phyloP scores from a whole-genome alignment of 2,329 filamentous ascomycete genomes.

The Fusarium sp. region DNA sequence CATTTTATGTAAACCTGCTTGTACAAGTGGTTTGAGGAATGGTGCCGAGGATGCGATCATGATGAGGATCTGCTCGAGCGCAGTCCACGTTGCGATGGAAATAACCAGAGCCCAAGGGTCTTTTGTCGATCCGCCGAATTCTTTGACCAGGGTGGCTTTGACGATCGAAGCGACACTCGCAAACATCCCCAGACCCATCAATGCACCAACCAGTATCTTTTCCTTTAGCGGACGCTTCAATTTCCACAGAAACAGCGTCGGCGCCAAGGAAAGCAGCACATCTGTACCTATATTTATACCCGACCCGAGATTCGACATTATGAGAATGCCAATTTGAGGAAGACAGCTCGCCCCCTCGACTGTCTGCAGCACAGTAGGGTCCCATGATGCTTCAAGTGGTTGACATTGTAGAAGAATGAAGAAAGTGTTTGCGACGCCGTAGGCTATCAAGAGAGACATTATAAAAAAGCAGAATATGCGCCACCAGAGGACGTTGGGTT shows the following conservation, averaged over 20 bases:
- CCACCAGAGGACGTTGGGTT: constrained; percentile 12
- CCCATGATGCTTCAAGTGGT: constrained; percentile 15
- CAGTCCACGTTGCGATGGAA: constrained; percentile 23
- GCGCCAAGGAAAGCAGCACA: constrained; percentile 9
- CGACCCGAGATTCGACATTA: constrained; percentile 8
- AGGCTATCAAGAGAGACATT: constrained; percentile 4
- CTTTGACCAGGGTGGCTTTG: constrained; percentile 23
- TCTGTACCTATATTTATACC: constrained; percentile 13
- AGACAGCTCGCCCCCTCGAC: constrained; percentile 16
- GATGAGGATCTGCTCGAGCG: constrained; percentile 27
- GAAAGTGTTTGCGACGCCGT: constrained; percentile 15
- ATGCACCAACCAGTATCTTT: constrained; percentile 13
- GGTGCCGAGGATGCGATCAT: constrained; percentile 27
- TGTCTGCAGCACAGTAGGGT: background rate
- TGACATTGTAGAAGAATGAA: constrained; percentile 16
- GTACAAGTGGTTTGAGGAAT: constrained; percentile 11
- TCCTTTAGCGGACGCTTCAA: constrained; percentile 8
- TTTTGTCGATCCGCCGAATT: constrained; percentile 9
- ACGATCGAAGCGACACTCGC: constrained; percentile 16
- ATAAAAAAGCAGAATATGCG: constrained; percentile 13
- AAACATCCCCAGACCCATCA: constrained; percentile 20
- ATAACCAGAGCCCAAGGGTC: constrained; percentile 24
- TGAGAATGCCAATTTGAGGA: constrained; percentile 10
- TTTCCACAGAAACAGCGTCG: constrained; percentile 14
- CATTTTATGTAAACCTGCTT: constrained; percentile 1